These are phyloP conservation scores for Chondrus crispus DNA, from an alignment of 23 red algal genomes.

Conservation along the genomic window DNA sequence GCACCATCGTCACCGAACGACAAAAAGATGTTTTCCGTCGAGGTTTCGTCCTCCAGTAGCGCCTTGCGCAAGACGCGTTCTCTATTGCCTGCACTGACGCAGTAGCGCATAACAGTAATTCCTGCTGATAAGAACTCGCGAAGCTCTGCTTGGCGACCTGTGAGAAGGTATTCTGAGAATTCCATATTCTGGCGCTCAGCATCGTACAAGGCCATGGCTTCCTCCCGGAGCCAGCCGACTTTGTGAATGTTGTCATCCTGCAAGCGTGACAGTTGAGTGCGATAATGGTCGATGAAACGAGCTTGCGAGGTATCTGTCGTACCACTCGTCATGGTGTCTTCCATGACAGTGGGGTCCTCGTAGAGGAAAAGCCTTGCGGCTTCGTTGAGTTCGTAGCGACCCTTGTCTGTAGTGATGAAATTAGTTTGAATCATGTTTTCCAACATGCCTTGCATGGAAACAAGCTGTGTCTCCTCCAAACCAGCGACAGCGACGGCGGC, in stretches of 20 bases:
- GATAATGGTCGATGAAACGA: conserved; percentile 63
- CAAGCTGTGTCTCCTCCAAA: not conserved
- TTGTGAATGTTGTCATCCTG: conserved; percentile 56
- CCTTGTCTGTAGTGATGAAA: conserved; percentile 33
- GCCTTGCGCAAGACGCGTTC: conserved; percentile 29
- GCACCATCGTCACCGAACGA: not conserved
- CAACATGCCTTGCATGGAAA: conserved; percentile 38
- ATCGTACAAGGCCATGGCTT: conserved; percentile 74
- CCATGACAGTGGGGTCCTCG: conserved; percentile 32
- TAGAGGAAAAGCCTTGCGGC: conserved; percentile 46
- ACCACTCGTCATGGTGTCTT: not conserved
- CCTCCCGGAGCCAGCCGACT: conserved; percentile 60
- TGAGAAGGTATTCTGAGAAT: conserved; percentile 46
- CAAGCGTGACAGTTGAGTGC: conserved; percentile 33
- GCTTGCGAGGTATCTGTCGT: conserved; percentile 43
- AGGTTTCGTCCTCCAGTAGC: conserved; percentile 40
- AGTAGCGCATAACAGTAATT: conserved; percentile 79
- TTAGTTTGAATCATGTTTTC: conserved; percentile 29
- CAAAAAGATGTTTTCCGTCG: conserved; percentile 28
- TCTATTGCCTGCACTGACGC: conserved; percentile 50
- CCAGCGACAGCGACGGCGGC: conserved; percentile 56
- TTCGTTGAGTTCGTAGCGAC: conserved; percentile 56
- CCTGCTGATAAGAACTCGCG: conserved; percentile 65
- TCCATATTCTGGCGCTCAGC: conserved; percentile 71
- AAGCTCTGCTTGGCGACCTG: not conserved